Conservation (phyloP, 495 filamentous ascomycete genomes). For the Trichoderma asperelloides region DNA sequence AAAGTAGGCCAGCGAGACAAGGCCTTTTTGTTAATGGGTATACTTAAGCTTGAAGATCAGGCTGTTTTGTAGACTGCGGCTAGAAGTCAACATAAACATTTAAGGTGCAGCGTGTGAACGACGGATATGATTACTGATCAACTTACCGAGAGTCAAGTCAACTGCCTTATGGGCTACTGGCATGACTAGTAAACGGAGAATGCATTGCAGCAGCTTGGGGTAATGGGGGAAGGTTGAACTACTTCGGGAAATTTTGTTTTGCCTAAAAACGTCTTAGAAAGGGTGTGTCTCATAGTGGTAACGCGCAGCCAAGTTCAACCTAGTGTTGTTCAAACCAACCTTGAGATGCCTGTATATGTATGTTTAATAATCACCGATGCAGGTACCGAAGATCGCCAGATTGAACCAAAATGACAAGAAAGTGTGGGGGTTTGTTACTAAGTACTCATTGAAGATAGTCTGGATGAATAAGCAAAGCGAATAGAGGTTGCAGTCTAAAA, state of each 20-base stretch:
- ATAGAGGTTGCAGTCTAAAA: background rate
- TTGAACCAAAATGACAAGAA: background rate
- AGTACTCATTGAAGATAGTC: background rate
- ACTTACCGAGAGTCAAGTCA: too few species aligned
- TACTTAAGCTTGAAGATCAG: too few species aligned
- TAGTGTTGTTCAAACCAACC: background rate
- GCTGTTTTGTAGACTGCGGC: too few species aligned
- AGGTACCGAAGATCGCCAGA: background rate
- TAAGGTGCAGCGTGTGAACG: too few species aligned
- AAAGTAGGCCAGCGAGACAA: too few species aligned
- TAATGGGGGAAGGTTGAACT: background rate
- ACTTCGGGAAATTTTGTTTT: background rate
- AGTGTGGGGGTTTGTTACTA: background rate
- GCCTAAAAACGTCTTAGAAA: background rate
- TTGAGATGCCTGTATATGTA: background rate
- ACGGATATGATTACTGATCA: too few species aligned
- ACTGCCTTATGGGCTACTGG: too few species aligned
- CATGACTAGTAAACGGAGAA: too few species aligned
- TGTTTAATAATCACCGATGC: background rate
- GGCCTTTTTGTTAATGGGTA: too few species aligned
- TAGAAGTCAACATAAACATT: too few species aligned
- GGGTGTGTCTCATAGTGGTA: background rate
- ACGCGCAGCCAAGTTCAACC: background rate
- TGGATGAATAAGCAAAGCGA: slow-evolving; percentile 3
- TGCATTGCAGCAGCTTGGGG: too few species aligned